Conservation (phyloP, 2,329 filamentous ascomycete genomes). For the Epichloe aotearoae region DNA sequence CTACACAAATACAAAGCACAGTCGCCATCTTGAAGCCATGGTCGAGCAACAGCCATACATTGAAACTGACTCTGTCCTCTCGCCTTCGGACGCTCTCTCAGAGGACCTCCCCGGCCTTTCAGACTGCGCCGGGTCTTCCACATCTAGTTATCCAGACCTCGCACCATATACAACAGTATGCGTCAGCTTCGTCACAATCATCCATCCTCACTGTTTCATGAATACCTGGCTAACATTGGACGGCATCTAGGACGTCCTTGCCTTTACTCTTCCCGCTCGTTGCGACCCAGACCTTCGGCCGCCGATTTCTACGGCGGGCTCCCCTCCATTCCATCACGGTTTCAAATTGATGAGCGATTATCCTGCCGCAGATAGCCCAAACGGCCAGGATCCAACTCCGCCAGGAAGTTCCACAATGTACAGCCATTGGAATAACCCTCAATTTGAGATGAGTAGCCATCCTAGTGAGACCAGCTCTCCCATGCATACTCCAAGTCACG, state of each 20-base stretch:
- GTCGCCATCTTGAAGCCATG: constrained; percentile 15
- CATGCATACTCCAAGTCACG: constrained; percentile 26
- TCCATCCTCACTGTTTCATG: background rate
- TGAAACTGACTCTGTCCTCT: constrained; percentile 15
- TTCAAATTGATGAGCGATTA: constrained; percentile 29
- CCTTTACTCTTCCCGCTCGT: constrained; percentile 21
- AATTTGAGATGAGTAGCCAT: constrained; percentile 28
- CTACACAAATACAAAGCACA: background rate
- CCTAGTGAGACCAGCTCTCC: constrained; percentile 32
- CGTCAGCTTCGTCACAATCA: constrained; percentile 4
- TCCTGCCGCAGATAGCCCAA: constrained; percentile 21
- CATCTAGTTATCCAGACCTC: constrained; percentile 17
- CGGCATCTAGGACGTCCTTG: constrained; percentile 14
- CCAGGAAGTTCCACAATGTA: constrained; percentile 35
- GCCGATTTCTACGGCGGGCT: constrained; percentile 36
- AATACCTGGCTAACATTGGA: background rate
- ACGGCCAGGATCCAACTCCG: constrained; percentile 33
- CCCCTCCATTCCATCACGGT: constrained; percentile 31
- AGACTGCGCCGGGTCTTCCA: constrained; percentile 12
- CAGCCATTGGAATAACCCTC: constrained; percentile 21
- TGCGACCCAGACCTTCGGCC: constrained; percentile 34
- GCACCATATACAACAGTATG: constrained; percentile 20
- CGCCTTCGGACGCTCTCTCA: constrained; percentile 19
- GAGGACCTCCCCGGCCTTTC: constrained; percentile 14
- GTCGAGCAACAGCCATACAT: constrained; percentile 23